A percentile compares a stretch with the other conserved stretches of the same genome.
These are phyloP conservation scores for Datisca glomerata DNA, from an alignment of 306 rosid genomes.

Conservation along the genomic window DNA sequence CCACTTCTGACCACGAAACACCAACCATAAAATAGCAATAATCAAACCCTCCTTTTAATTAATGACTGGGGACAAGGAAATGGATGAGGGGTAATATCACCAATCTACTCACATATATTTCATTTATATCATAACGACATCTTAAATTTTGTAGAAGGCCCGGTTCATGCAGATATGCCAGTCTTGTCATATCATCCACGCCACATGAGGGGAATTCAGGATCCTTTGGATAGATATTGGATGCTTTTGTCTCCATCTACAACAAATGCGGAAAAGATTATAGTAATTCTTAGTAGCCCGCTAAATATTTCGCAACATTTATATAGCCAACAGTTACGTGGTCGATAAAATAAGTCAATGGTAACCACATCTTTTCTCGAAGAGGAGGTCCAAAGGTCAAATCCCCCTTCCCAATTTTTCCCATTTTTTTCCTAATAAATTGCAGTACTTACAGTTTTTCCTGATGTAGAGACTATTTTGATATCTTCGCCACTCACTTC, in stretches of 20 bases:
- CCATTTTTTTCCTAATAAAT: too few species aligned
- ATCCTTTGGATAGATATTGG: constrained; percentile 63
- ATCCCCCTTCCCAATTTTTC: too few species aligned
- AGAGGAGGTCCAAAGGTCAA: too few species aligned
- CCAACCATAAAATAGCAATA: too few species aligned
- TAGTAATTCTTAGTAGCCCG: too few species aligned
- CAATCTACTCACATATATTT: constrained; percentile 67
- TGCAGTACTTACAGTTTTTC: constrained; percentile 49
- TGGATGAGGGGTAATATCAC: not conserved
- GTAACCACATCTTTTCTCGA: too few species aligned
- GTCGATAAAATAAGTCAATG: too few species aligned
- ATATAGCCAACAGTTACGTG: too few species aligned
- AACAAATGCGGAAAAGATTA: constrained; percentile 1
- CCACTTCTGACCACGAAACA: too few species aligned
- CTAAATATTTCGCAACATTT: too few species aligned
- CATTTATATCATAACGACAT: constrained; percentile 45
- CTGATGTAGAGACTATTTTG: constrained; percentile 34
- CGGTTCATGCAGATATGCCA: constrained; percentile 94
- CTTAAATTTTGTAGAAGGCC: constrained; percentile 80
- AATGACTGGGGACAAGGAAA: not conserved
- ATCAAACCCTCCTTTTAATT: too few species aligned
- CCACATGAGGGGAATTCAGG: constrained; percentile 85
- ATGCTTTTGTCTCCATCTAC: constrained; percentile 54
- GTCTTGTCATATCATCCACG: constrained; percentile 90
- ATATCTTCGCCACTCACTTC: constrained; percentile 36